These are phyloP conservation scores for Starmerella floris DNA, from an alignment of 805 yeast species.

Conservation along the genomic window DNA sequence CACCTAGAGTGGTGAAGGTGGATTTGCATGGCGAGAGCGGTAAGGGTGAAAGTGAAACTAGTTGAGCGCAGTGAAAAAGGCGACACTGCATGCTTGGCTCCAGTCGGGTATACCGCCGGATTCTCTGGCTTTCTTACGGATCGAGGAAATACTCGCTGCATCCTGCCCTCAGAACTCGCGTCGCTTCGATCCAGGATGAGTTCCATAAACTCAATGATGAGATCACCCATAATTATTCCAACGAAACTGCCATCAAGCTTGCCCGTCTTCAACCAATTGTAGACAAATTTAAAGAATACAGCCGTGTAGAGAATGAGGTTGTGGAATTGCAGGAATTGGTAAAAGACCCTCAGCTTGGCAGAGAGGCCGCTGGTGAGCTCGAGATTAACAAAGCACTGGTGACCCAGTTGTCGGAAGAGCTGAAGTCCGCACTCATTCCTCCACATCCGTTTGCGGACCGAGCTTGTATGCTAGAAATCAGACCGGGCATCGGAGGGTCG, in stretches of 20 bases:
- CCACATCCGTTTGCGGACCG: conserved; percentile 62
- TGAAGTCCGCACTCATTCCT: conserved; percentile 48
- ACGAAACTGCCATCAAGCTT: conserved; percentile 37
- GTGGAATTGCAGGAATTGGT: conserved; percentile 36
- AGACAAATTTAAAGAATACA: conserved; percentile 33
- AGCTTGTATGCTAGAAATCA: conserved; percentile 66
- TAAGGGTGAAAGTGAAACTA: too few relatives aligned
- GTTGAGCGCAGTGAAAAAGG: too few relatives aligned
- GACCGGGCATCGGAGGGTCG: conserved; percentile 94
- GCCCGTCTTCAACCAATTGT: conserved; percentile 35
- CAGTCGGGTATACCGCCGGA: too few relatives aligned
- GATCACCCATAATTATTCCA: conserved; percentile 29
- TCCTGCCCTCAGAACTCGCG: conserved; percentile 39
- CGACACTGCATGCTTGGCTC: too few relatives aligned
- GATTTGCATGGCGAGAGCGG: too few relatives aligned
- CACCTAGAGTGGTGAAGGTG: too few relatives aligned
- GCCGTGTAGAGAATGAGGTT: conserved; percentile 22
- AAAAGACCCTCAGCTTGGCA: conserved; percentile 36
- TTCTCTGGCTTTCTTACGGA: too few relatives aligned
- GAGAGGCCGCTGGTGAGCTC: conserved; percentile 54
- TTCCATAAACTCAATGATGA: conserved; percentile 31
- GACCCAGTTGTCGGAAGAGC: conserved; percentile 34
- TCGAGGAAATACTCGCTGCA: conserved; percentile 32
- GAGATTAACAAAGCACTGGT: conserved; percentile 36
- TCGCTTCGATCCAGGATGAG: conserved; percentile 34